Conservation (phyloP, 116 monocot species). For the Zostera marina region DNA sequence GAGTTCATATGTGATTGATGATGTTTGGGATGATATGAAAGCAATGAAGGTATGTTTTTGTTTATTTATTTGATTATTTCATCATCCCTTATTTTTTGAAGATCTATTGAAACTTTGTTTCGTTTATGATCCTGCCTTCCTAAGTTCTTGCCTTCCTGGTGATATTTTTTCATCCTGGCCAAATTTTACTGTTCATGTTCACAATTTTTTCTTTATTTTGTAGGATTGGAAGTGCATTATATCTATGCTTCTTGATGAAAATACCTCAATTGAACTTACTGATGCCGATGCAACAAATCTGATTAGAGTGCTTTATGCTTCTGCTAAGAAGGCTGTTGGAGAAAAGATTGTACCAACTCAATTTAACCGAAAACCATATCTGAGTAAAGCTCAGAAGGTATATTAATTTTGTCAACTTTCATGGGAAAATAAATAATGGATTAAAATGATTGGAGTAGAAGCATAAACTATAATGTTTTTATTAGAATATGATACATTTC, state of each 20-base stretch:
- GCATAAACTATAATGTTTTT: no score
- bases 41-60: slow-evolving; percentile 68
- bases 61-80: no score
- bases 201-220: slow-evolving; percentile 1
- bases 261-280: slow-evolving; percentile 53
- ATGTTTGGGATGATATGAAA: slow-evolving; percentile 99
- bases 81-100: not conserved
- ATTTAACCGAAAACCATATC: slow-evolving; percentile 70
- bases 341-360: slow-evolving; percentile 81
- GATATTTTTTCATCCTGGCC: not conserved
- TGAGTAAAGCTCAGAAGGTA: slow-evolving; percentile 89
- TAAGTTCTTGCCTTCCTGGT: no score
- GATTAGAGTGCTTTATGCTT: slow-evolving; percentile 69
- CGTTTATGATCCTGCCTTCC: not conserved
- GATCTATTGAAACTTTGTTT: not conserved
- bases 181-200: not conserved
- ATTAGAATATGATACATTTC: no score
- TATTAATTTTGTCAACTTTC: not conserved
- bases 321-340: slow-evolving; percentile 86
- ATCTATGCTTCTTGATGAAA: slow-evolving; percentile 87
- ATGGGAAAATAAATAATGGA: not conserved
- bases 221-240: slow-evolving; percentile 98
- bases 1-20: slow-evolving; percentile 92
- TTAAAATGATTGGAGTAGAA: no score
- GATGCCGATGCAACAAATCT: slow-evolving; percentile 92